Percentiles rank a stretch among this genome's conserved stretches.
These are phyloP conservation scores for Rhizophora apiculata DNA, from an alignment of 345 rosid species.

Conservation along the genomic window DNA sequence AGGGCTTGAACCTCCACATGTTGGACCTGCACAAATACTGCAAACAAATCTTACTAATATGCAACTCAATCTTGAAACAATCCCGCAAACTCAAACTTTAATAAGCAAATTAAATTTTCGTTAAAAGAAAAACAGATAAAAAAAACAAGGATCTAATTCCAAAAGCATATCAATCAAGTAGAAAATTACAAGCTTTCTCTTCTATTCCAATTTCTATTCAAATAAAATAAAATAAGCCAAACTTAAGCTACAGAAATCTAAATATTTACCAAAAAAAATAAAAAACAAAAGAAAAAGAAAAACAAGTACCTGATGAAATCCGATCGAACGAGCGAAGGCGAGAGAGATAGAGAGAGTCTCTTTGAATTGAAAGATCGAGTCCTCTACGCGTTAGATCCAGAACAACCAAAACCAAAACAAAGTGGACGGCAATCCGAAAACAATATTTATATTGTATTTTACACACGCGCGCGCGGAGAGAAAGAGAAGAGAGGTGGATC, in stretches of 20 bases:
- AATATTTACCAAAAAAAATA: not conserved
- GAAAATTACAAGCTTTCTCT: not conserved
- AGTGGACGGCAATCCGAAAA: not conserved
- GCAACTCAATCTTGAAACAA: no score
- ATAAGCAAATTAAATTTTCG: no score
- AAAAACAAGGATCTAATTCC: no score
- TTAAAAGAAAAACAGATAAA: no score
- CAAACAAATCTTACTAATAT: not conserved
- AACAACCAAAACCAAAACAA: not conserved
- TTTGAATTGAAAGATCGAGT: not conserved
- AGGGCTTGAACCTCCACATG: slow-evolving; percentile 97
- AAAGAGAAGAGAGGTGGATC: not conserved
- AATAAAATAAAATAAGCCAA: not conserved
- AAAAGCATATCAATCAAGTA: no score
- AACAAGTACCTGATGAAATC: slow-evolving; percentile 10
- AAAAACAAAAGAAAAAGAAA: not conserved
- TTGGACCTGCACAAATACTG: slow-evolving; percentile 27
- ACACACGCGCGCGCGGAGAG: no score
- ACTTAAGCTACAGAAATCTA: not conserved
- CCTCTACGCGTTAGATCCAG: not conserved
- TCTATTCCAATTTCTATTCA: not conserved
- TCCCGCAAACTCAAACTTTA: no score
- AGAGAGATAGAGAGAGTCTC: no score
- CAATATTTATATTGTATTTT: no score
- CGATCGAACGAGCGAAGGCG: not conserved